Evolutionary conservation across 2,329 filamentous ascomycete species (phyloP).

Genomic region (Pseudonectria buxi): DNA sequence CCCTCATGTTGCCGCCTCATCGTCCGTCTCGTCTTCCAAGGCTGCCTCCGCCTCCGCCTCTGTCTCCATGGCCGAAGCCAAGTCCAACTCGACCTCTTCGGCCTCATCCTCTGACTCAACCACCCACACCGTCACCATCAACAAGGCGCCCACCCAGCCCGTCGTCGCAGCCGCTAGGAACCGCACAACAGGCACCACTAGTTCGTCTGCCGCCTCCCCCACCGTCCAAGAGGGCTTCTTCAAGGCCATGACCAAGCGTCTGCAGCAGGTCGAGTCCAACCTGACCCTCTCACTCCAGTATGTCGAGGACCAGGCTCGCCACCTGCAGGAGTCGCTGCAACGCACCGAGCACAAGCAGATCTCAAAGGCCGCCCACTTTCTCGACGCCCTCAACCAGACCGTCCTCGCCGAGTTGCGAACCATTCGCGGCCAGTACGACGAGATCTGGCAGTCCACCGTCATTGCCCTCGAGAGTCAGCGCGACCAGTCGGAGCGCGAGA

Average conservation of each 20-base stretch:
- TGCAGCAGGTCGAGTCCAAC: constrained; percentile 86
- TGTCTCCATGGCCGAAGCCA: too few species aligned
- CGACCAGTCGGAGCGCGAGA: constrained; percentile 75
- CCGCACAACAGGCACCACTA: constrained; percentile 22
- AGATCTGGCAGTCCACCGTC: constrained; percentile 93
- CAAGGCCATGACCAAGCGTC: constrained; percentile 88
- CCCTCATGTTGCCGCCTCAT: too few species aligned
- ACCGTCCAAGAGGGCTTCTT: constrained; percentile 97
- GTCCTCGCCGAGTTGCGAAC: constrained; percentile 73
- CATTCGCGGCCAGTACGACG: constrained; percentile 82
- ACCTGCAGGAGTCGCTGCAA: constrained; percentile 78
- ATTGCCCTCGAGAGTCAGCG: constrained; percentile 85
- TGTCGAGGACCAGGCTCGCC: constrained; percentile 90
- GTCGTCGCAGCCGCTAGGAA: constrained; percentile 18
- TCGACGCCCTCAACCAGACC: constrained; percentile 79
- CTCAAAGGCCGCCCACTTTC: constrained; percentile 72
- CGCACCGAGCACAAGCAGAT: constrained; percentile 84
- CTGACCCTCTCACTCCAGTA: constrained; percentile 90
- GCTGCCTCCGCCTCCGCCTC: too few species aligned
- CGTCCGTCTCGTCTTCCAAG: too few species aligned
- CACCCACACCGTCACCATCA: constrained; percentile 1
- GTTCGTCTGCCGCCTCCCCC: constrained; percentile 43
- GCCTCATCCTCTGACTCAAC: constrained; percentile 6
- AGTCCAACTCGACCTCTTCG: not conserved
- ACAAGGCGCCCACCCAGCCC: constrained; percentile 10